Conservation (phyloP, 805 yeast species). For the Nadsonia fulvescens region DNA sequence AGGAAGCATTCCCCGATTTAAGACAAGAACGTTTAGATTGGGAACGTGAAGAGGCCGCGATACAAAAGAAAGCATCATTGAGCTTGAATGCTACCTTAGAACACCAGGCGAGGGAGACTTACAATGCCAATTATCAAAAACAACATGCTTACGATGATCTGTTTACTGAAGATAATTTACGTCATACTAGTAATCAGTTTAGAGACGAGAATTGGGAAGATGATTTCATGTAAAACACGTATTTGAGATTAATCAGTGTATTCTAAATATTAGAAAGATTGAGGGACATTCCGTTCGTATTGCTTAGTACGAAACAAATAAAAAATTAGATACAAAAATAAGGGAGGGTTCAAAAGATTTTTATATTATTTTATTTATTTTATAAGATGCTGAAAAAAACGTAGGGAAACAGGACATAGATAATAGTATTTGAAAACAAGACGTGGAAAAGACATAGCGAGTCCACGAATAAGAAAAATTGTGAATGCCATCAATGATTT, state of each 20-base stretch:
- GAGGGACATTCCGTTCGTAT: no score
- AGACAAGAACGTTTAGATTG: conserved; percentile 23
- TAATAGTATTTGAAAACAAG: conserved; percentile 2
- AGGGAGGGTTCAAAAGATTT: no score
- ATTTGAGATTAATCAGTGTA: not conserved
- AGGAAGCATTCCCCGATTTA: conserved; percentile 35
- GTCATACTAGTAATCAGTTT: conserved; percentile 27
- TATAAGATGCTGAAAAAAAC: no score
- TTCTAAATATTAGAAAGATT: no score
- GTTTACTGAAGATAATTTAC: conserved; percentile 28
- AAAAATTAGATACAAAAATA: no score
- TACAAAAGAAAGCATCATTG: conserved; percentile 10
- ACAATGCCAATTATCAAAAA: conserved; percentile 18
- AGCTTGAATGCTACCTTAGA: no score
- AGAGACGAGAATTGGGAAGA: conserved; percentile 38
- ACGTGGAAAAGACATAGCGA: conserved; percentile 16
- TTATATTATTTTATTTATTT: no score
- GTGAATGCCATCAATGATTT: no score
- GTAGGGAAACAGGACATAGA: no score
- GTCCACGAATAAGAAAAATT: no score
- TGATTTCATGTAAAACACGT: conserved; percentile 29
- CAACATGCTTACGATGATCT: conserved; percentile 30
- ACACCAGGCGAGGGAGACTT: conserved; percentile 15
- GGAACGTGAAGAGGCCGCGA: conserved; percentile 18
- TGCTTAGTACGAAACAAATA: no score